phyloP scores from a whole-genome alignment of 352 stramenopile species.

The Globisporangium heterothallicum region DNA sequence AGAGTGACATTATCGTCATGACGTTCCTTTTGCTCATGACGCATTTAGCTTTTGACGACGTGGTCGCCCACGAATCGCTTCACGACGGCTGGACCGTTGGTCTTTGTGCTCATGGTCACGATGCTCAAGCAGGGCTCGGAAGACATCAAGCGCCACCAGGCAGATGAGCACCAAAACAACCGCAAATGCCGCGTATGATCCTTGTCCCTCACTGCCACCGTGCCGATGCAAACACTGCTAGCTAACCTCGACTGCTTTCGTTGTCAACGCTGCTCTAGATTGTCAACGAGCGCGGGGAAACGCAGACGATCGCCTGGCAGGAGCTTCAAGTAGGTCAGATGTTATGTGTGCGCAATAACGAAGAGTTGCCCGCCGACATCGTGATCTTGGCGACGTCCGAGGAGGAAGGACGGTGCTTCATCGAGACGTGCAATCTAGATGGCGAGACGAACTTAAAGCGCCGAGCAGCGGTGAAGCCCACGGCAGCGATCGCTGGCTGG shows the following conservation, averaged over 20 bases:
- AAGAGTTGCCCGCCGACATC: conserved; percentile 87
- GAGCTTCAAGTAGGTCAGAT: conserved; percentile 76
- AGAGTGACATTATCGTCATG: too few species aligned
- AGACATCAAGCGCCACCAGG: conserved; percentile 62
- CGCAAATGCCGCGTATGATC: conserved; percentile 35
- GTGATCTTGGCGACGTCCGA: conserved; percentile 76
- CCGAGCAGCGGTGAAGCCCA: conserved; percentile 40
- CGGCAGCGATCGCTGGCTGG: conserved; percentile 28
- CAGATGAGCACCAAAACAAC: conserved; percentile 61
- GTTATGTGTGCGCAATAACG: conserved; percentile 70
- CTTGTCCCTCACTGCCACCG: not conserved
- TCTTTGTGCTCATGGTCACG: conserved; percentile 71
- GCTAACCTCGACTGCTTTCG: not conserved
- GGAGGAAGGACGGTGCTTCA: conserved; percentile 70
- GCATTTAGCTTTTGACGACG: conserved; percentile 42
- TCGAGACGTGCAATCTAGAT: conserved; percentile 85
- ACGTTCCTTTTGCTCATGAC: not conserved
- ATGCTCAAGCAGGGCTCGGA: conserved; percentile 73
- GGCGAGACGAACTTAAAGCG: conserved; percentile 88
- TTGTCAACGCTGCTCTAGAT: conserved; percentile 27
- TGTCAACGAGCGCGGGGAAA: conserved; percentile 32
- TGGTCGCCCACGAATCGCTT: conserved; percentile 70
- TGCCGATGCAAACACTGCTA: not conserved
- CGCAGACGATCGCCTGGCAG: conserved; percentile 54
- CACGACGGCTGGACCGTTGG: conserved; percentile 60